Evolutionary conservation across 2,329 filamentous ascomycete genomes (phyloP), one percentile per base, ranked within the genome.

Genomic region (Beauveria varroae): DNA sequence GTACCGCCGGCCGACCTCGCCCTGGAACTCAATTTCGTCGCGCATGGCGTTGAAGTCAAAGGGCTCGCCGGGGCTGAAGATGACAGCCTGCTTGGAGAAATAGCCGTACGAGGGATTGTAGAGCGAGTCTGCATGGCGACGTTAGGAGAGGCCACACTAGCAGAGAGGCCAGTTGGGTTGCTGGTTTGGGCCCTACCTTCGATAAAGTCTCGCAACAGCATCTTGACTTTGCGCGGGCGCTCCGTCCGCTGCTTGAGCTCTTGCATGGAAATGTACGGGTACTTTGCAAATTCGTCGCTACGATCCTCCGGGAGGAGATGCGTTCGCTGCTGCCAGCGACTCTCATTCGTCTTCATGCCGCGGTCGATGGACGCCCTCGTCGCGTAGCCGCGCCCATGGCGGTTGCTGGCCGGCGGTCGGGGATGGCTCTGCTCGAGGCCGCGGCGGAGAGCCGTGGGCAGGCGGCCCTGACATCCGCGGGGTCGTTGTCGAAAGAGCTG

Each of bases 141-240:
- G 34, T 37, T 16, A 37, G 34, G 34, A 5, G 2, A 37, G 5
- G 6, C 12, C 34, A 37, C 34, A 37, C 34, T 37, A 12, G 12
- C 12, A 37, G 34, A 37, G 34, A 37, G 28, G n/a, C 10, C 50
- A 46, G 34, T 5, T 53, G 10, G 9, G 28, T 37, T 37, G 6
- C 20, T 44, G 43, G 12, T 12, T 52, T 52, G n/a, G 37, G 24
- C 3, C 37, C 7, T 59, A 92, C 90, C 93, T 74, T 99, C 95
- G 71, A 99, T 95, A 71, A 99, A 99, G 80, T 99, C 96, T 66
- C 96, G 85, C 72, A 96, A 90, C 70, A 97, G 78, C 95, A 99
- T 99, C 83, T 96, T 97, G 67, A 96, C 93, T 73, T 89, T 84
- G 70, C 84, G 85, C 50, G 95, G 95, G 69, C 95, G 81, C 71